Base-by-base conservation (phyloP, 768 basidiomycete species). In the Pleurotus citrinopileatus region DNA sequence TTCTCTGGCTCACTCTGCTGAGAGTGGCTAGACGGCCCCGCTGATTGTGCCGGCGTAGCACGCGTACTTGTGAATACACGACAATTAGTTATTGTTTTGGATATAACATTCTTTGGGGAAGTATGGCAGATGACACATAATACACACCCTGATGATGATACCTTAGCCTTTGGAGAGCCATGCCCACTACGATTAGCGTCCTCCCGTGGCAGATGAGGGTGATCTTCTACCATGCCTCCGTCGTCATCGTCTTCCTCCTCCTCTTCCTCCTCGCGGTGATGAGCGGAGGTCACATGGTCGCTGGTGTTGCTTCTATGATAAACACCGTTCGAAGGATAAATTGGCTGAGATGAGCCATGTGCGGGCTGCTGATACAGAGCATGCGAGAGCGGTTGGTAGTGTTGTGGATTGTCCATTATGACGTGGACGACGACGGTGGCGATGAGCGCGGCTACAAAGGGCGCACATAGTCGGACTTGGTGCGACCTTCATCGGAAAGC, bases 361-460 rank as follows among this genome's bases (percentile, higher is more conserved):
- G 9, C 5, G 64, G 66, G 72, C 57, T 81, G 85, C 0, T 83
- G 84, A 65, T 87, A 74, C 34, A 91, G 75, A 38, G 89, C 89
- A 73, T 89, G 85, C 53, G 88, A 91, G 61, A 91, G 77, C 23
- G 89, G 86, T 57, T 89, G 87, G 71, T 91, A 88, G 58, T 86
- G 86, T 65, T 89, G 87, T 53, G 86, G 86, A 66, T 87, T 87
- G 70, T 88, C 78, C 80, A 81, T 81, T 20, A 15, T 37, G 34
- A 19, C 48, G 17, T 23, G 25, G 15, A 12, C 32, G 32, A 15
- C 7, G 32, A 15, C 32, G 15, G 32, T 34, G 15, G 15, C 32
- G 7, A 34, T 34, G 7, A 34, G 32, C 15, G 32, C 17, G 3
- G 23, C 19, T 34, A 50, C 10, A 34, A 34, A 36, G 34, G 45